Evolutionary conservation across 169 alveolate species (phyloP), one percentile per base, ranked within the genome.

Genomic region (Eimeria nieschulzi): DNA sequence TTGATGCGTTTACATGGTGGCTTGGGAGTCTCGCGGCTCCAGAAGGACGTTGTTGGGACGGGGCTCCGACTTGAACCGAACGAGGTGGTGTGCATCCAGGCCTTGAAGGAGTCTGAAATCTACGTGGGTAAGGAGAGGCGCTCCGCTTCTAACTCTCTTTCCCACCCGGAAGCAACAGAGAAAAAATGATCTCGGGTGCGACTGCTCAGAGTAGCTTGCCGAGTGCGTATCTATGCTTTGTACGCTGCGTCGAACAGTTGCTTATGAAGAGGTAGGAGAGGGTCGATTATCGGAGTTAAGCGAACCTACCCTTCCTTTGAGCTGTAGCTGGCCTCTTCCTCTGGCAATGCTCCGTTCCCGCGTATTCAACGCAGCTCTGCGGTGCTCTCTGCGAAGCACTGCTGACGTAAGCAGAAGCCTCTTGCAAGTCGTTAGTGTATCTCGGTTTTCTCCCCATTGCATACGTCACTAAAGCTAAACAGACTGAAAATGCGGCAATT

Each of bases 241-340:
- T 13, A 13, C 19, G 19, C 12, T 13, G 8, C 46, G 9, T 73
- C 33, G 63, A 26, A 25, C 53, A 78, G 86, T 78, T 53, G 86
- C 86, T 17, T 78, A 78, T 33, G 86, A 78, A 12, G 86, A 78
- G 71, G 46, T 78, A 2, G 71, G 86, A 54, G 86, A 59, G 9
- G 39, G 26, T 19, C 86, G 70, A 23, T 23, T 39, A 9, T 75
- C 86, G 0, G 86, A 78, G 51, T 78, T 78, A 9, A 78, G 86
- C 55, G 86, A 78, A 9, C 19, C 70, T 9, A 21, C 70, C 25
- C 70, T 54, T 9, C 86, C 86, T 6, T 68, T 78, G 53, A 78
- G 71, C 71, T 78, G 86, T 56, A 54, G 54, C 86, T 54, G 71
- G 68, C 86, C 86, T 17, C 86, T 78, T 2, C 86, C 86, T 17